phyloP scores from a whole-genome alignment of 2,329 filamentous ascomycete genomes.

The Podosphaera fusca region DNA sequence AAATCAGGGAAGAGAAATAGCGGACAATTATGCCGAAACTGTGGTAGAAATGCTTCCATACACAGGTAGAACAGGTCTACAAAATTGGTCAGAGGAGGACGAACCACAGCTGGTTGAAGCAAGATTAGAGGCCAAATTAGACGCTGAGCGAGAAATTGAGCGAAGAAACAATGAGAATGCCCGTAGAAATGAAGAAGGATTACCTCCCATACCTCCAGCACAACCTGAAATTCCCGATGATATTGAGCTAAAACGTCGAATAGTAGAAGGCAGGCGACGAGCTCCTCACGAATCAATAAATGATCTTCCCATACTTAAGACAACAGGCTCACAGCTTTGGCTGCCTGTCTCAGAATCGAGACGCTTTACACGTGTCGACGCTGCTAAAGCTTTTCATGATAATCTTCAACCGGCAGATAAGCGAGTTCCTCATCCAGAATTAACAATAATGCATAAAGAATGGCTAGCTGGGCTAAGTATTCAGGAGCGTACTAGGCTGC shows the following conservation, averaged over 20 bases:
- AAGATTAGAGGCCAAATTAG: not conserved
- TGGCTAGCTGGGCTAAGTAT: slow-evolving; percentile 18
- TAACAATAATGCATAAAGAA: slow-evolving; percentile 31
- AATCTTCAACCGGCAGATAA: slow-evolving; percentile 35
- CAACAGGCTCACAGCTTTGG: slow-evolving; percentile 41
- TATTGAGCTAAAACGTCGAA: slow-evolving; percentile 22
- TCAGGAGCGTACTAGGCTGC: slow-evolving; percentile 11
- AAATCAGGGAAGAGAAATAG: slow-evolving; percentile 49
- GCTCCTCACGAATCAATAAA: slow-evolving; percentile 36
- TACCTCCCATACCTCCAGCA: not conserved
- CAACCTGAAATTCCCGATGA: slow-evolving; percentile 22
- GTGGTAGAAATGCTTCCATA: slow-evolving; percentile 61
- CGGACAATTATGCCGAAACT: slow-evolving; percentile 52
- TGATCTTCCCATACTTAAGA: slow-evolving; percentile 37
- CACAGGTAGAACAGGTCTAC: slow-evolving; percentile 17
- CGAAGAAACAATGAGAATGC: not conserved
- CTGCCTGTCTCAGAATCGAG: slow-evolving; percentile 39
- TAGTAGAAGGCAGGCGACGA: not conserved
- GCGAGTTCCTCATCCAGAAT: slow-evolving; percentile 37
- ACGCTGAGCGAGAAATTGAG: not conserved
- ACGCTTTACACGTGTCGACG: slow-evolving; percentile 39
- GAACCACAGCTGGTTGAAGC: not conserved
- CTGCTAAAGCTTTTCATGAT: slow-evolving; percentile 39
- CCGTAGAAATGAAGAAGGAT: not conserved
- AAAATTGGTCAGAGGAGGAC: not conserved